Percentiles rank a stretch among this genome's conserved stretches.
Evolutionary conservation across 225 moss, liverwort and hornwort species (phyloP).

Genomic region (Thuidium tamariscinum): DNA sequence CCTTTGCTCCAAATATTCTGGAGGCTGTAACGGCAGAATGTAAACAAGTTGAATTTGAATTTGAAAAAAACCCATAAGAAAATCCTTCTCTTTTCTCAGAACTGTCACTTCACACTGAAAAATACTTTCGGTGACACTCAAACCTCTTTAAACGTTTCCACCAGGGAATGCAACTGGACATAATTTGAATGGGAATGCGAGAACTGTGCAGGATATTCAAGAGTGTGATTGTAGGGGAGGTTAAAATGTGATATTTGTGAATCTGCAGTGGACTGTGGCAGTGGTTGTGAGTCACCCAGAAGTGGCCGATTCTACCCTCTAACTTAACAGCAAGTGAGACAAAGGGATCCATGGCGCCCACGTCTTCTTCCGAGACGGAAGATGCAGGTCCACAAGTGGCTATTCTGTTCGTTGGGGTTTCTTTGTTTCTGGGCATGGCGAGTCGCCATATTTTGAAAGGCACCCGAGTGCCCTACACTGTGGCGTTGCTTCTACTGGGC

Average conservation of each 20-base stretch:
- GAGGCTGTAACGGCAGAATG: neutral
- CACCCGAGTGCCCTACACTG: conserved; percentile 79
- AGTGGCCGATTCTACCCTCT: neutral
- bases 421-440: conserved; percentile 65
- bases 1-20: neutral
- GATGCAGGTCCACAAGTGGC: conserved; percentile 47
- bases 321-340: neutral
- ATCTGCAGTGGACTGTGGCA: neutral
- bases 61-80: neutral
- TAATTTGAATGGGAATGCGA: neutral
- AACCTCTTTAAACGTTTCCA: neutral
- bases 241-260: neutral
- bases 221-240: neutral
- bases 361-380: neutral
- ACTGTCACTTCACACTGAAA: neutral
- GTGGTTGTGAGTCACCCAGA: neutral
- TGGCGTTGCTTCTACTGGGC: conserved; percentile 74
- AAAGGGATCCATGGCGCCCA: neutral
- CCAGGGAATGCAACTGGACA: neutral
- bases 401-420: conserved; percentile 70
- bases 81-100: neutral
- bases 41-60: neutral
- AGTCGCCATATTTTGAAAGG: conserved; percentile 53
- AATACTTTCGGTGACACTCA: no score
- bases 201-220: neutral